Conservation (phyloP, 2,329 filamentous ascomycete genomes). For the Fonsecaea pugnacius region DNA sequence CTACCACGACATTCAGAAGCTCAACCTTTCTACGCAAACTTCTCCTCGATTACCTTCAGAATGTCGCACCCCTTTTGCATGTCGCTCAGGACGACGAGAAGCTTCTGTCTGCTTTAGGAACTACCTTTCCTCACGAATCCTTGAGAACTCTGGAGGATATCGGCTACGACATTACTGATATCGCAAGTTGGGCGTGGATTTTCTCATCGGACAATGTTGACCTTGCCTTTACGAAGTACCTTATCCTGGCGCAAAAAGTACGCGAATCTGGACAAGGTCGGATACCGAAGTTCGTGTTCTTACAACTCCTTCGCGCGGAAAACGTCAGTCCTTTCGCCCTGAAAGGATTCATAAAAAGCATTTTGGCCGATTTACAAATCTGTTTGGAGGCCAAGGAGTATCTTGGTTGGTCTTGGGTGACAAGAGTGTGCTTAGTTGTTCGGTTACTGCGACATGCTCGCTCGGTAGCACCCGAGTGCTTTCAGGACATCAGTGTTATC, state of each 20-base stretch:
- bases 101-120: conserved; percentile 40
- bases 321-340: conserved; percentile 49
- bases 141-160: conserved; percentile 40
- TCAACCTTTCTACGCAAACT: conserved; percentile 39
- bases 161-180: conserved; percentile 47
- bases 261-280: conserved; percentile 24
- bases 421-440: conserved; percentile 44
- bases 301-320: conserved; percentile 53
- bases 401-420: conserved; percentile 25
- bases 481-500: conserved; percentile 49
- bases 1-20: conserved; percentile 37
- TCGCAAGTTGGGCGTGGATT: conserved; percentile 55
- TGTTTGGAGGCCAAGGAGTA: conserved; percentile 18
- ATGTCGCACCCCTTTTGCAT: conserved; percentile 42
- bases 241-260: conserved; percentile 39
- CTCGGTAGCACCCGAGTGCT: conserved; percentile 52
- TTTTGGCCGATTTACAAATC: conserved; percentile 19
- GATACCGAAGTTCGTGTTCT: conserved; percentile 54
- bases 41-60: conserved; percentile 46
- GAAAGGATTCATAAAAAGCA: conserved; percentile 45
- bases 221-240: conserved; percentile 45
- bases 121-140: conserved; percentile 42
- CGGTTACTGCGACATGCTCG: conserved; percentile 58
- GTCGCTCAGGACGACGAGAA: conserved; percentile 12
- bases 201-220: conserved; percentile 45